Evolutionary conservation across 768 basidiomycete species (phyloP).

Genomic region (Agaricus subrufescens): DNA sequence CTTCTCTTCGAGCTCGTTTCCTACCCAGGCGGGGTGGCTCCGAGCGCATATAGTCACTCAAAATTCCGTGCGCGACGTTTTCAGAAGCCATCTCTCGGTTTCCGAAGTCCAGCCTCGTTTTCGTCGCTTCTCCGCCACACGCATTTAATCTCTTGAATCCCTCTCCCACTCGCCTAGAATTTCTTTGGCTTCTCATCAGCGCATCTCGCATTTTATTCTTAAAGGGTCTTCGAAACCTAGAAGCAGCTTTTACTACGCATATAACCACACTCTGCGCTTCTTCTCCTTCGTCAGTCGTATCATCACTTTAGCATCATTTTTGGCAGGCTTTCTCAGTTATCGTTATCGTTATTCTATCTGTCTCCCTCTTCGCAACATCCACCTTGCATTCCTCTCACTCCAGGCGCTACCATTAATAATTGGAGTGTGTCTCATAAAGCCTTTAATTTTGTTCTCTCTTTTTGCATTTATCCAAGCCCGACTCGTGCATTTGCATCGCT

Average conservation of each 20-base stretch:
- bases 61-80: not conserved
- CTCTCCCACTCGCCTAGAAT: not conserved
- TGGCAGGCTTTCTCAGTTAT: not conserved
- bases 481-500: not conserved
- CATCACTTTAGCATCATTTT: not conserved
- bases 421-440: not conserved
- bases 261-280: conserved; percentile 1
- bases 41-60: conserved; percentile 8
- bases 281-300: not conserved
- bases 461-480: not conserved
- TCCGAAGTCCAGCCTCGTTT: not conserved
- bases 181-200: conserved; percentile 3
- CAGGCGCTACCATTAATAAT: conserved; percentile 7
- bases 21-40: not conserved
- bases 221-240: conserved; percentile 1
- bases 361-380: not conserved
- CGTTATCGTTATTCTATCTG: conserved; percentile 9
- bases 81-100: not conserved
- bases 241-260: conserved; percentile 5
- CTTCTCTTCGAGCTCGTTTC: not conserved
- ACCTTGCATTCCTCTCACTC: not conserved
- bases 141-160: not conserved
- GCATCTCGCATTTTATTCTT: not conserved
- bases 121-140: conserved; percentile 5
- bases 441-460: not conserved